These are phyloP conservation scores for Nasturtium officinale DNA, from an alignment of 345 rosid species.

Conservation along the genomic window DNA sequence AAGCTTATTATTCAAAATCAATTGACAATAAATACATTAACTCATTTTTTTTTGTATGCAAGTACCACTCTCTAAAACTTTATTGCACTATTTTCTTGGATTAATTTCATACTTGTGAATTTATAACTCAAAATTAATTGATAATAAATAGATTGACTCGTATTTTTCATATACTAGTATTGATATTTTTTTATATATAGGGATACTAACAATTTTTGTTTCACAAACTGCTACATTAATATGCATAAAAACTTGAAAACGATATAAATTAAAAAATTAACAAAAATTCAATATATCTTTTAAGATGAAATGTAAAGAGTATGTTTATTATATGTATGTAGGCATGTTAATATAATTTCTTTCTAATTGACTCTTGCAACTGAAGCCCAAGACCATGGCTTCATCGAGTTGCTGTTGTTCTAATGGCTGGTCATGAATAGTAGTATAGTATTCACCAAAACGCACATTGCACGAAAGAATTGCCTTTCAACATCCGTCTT, in stretches of 20 bases:
- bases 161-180: no score
- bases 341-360: background rate
- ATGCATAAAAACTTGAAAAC: background rate
- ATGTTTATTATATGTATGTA: background rate
- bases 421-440: background rate
- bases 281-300: background rate
- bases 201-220: no score
- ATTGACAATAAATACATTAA: no score
- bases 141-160: no score
- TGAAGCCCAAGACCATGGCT: background rate
- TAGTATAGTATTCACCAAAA: background rate
- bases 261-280: no score
- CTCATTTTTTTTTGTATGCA: no score
- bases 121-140: no score
- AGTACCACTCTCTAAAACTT: no score
- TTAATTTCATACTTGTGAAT: no score
- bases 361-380: background rate
- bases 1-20: no score
- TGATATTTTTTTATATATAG: no score
- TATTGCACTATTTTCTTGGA: no score
- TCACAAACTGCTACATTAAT: background rate
- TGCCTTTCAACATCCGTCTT: background rate
- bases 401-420: background rate
- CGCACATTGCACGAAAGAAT: background rate
- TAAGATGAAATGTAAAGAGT: background rate